These are phyloP conservation scores for Aspergillus kassunensis DNA, from an alignment of 495 filamentous ascomycete genomes.

Conservation along the genomic window DNA sequence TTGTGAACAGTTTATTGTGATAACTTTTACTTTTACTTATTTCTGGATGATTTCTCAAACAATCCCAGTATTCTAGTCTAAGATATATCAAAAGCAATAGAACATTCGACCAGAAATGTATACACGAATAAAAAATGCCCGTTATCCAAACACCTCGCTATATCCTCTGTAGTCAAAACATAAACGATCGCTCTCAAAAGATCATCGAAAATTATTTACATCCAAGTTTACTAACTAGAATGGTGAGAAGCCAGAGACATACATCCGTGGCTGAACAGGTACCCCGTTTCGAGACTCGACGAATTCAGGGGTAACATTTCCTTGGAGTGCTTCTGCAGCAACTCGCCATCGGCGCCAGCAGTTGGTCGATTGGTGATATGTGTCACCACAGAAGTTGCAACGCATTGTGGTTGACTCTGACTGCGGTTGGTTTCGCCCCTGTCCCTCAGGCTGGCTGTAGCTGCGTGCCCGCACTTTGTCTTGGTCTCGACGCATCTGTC, in stretches of 20 bases:
- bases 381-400: constrained; percentile 25
- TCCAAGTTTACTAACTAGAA: background rate
- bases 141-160: constrained; percentile 2
- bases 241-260: constrained; percentile 22
- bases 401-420: background rate
- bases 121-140: background rate
- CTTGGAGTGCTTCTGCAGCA: constrained; percentile 23
- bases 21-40: too few relatives aligned
- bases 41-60: too few relatives aligned
- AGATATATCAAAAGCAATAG: too few relatives aligned
- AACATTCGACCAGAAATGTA: background rate
- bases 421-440: constrained; percentile 3
- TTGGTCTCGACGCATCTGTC: constrained; percentile 28
- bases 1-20: too few relatives aligned
- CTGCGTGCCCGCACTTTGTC: constrained; percentile 20
- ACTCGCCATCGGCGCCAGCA: constrained; percentile 28
- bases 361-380: constrained; percentile 16
- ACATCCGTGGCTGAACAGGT: constrained; percentile 22
- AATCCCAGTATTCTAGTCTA: background rate
- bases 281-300: constrained; percentile 21
- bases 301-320: constrained; percentile 20
- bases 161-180: background rate
- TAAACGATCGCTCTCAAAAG: background rate
- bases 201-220: background rate
- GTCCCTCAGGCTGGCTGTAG: constrained; percentile 23